These are phyloP conservation scores for Macadamia integrifolia DNA, from an alignment of 164 flowering plant species.

Conservation along the genomic window DNA sequence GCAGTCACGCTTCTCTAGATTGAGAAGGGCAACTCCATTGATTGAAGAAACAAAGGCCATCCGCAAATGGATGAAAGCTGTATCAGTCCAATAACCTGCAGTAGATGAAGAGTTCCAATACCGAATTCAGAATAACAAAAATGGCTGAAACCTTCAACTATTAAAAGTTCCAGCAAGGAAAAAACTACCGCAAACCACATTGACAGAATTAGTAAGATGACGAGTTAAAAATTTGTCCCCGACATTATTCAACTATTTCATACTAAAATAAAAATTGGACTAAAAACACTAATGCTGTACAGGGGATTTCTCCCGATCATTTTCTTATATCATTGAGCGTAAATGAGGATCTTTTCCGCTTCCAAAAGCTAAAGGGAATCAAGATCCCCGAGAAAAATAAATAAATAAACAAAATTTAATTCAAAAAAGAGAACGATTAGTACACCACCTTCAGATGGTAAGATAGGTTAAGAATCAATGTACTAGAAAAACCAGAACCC, in stretches of 20 bases:
- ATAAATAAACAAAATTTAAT: too few relatives aligned
- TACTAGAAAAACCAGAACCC: too few relatives aligned
- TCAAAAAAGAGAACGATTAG: neutral
- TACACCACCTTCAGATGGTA: neutral
- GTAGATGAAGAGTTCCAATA: neutral
- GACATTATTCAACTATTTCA: too few relatives aligned
- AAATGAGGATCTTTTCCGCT: neutral
- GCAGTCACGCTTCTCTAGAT: slow-evolving; percentile 8
- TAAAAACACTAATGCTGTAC: too few relatives aligned
- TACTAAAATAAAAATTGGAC: too few relatives aligned
- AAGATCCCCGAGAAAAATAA: too few relatives aligned
- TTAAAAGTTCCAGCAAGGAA: neutral
- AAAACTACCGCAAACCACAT: neutral
- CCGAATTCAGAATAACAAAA: too few relatives aligned
- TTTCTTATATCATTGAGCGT: neutral
- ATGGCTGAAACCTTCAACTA: neutral
- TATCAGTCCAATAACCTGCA: slow-evolving; percentile 1
- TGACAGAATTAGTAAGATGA: neutral
- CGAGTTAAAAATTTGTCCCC: neutral
- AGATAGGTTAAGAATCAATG: neutral
- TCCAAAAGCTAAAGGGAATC: neutral
- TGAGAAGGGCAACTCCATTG: slow-evolving; percentile 13
- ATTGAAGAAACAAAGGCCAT: slow-evolving; percentile 23
- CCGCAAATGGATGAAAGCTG: neutral
- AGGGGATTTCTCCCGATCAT: too few relatives aligned